phyloP scores from a whole-genome alignment of 2,329 filamentous ascomycete species.

The Neonectria faginata region DNA sequence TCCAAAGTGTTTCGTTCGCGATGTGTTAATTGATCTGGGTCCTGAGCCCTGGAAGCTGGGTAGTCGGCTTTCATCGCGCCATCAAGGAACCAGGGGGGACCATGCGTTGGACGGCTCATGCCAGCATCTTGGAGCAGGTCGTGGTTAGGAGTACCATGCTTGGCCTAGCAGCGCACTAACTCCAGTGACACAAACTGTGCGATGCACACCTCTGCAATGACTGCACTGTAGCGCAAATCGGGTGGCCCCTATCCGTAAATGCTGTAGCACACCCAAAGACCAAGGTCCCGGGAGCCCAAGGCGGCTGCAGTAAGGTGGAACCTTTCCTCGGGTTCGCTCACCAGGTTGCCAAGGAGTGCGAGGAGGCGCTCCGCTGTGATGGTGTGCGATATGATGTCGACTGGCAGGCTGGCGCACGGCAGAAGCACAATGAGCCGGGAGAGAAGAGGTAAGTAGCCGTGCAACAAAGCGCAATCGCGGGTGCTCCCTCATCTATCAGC shows the following conservation, averaged over 20 bases:
- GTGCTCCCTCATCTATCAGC: constrained; percentile 30
- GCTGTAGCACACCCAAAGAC: constrained; percentile 12
- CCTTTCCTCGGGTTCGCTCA: constrained; percentile 3
- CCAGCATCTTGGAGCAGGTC: constrained; percentile 26
- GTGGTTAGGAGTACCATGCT: neutral
- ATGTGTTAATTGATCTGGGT: constrained; percentile 5
- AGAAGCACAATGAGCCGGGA: constrained; percentile 25
- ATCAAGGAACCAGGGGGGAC: constrained; percentile 13
- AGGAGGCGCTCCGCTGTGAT: constrained; percentile 27
- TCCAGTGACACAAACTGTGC: constrained; percentile 8
- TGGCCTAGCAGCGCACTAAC: constrained; percentile 19
- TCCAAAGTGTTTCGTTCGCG: constrained; percentile 1
- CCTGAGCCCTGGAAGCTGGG: constrained; percentile 2
- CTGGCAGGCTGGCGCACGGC: constrained; percentile 3
- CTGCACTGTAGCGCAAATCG: constrained; percentile 15
- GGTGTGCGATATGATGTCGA: constrained; percentile 22
- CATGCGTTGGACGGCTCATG: constrained; percentile 25
- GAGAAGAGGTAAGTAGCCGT: constrained; percentile 25
- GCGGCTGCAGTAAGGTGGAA: constrained; percentile 15
- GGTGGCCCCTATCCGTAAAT: constrained; percentile 17
- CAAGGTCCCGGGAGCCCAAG: neutral
- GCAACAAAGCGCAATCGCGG: constrained; percentile 27
- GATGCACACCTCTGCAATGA: neutral
- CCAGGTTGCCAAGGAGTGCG: neutral
- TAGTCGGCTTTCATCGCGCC: constrained; percentile 4